Conservation (phyloP, 805 yeast species). For the Isabelozyma rhagii region DNA sequence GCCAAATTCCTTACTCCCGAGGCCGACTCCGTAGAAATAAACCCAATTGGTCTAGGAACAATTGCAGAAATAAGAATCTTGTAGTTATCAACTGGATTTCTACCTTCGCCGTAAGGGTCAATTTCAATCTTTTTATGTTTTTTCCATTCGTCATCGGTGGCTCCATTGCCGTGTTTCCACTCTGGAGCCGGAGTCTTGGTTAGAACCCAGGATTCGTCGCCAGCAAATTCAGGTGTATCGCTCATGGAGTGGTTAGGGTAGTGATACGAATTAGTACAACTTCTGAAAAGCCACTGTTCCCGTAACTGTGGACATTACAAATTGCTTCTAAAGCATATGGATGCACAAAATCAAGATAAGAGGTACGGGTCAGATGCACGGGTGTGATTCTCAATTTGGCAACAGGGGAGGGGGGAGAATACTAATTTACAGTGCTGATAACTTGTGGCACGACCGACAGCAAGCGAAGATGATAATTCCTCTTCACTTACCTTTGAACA, state of each 20-base stretch:
- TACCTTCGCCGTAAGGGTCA: conserved; percentile 45
- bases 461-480: too few species aligned
- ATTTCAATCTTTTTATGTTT: conserved; percentile 41
- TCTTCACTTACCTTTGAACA: too few species aligned
- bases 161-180: conserved; percentile 51
- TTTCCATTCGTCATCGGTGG: conserved; percentile 43
- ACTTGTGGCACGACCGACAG: too few species aligned
- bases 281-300: too few species aligned
- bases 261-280: too few species aligned
- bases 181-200: conserved; percentile 22
- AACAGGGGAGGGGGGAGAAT: too few species aligned
- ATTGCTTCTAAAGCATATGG: not conserved
- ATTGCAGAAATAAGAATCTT: conserved; percentile 49
- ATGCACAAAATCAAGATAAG: too few species aligned
- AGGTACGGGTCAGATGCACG: not conserved
- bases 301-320: too few species aligned
- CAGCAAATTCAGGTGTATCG: not conserved
- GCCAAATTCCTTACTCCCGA: conserved; percentile 50
- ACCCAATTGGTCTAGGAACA: conserved; percentile 61
- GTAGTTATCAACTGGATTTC: conserved; percentile 46
- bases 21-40: conserved; percentile 45
- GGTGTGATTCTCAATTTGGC: not conserved
- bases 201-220: conserved; percentile 8
- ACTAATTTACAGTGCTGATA: too few species aligned
- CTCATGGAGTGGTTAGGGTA: not conserved